Evolutionary conservation across 2,329 filamentous ascomycete species (phyloP).

Genomic region (Diaporthe citrichinensis): DNA sequence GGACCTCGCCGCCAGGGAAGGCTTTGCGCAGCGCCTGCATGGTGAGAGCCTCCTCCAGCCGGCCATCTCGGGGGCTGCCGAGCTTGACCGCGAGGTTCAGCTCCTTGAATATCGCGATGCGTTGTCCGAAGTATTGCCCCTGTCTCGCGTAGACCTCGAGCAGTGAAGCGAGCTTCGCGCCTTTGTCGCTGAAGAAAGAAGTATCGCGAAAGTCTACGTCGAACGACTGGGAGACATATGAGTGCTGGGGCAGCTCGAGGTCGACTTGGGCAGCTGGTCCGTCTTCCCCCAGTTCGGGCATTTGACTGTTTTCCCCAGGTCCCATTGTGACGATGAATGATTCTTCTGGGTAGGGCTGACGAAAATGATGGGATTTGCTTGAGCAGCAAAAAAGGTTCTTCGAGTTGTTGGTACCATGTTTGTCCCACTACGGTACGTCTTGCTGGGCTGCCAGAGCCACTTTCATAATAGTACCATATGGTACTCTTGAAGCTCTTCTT

Average conservation of each 20-base stretch:
- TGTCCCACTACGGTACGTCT: background rate
- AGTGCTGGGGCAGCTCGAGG: background rate
- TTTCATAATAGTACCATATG: no score
- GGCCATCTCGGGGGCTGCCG: background rate
- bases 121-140: background rate
- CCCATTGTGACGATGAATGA: background rate
- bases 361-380: background rate
- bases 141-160: background rate
- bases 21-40: no score
- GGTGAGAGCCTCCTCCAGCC: no score
- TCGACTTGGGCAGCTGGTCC: background rate
- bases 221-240: background rate
- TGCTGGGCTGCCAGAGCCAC: no score
- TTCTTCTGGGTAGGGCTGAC: background rate
- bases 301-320: no score
- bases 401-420: background rate
- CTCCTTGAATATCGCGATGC: slow-evolving; percentile 4
- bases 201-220: background rate
- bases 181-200: background rate
- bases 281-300: background rate
- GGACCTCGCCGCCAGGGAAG: no score
- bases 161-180: background rate
- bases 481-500: no score
- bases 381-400: background rate
- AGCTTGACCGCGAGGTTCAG: background rate